Base-by-base conservation (phyloP, 2,329 filamentous ascomycete species). In the Epichloe amarillans region DNA sequence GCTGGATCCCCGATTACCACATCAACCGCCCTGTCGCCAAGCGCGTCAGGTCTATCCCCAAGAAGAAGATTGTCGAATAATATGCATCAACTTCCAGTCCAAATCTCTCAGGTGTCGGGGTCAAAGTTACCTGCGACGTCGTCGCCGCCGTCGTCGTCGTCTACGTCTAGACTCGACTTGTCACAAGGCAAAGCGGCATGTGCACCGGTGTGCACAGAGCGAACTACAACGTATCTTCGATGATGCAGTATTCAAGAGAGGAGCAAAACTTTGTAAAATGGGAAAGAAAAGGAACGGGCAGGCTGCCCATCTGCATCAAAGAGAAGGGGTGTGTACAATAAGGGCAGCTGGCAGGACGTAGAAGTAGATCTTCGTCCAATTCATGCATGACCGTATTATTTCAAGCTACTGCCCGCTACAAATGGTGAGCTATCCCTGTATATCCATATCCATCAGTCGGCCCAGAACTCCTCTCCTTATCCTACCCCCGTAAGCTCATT, bases 1-100 rank as follows among this genome's bases (percentile, higher is more conserved):
- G 84, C 74, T 96, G 91, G 90, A 95, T 96, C 61, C 89, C 90
- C 33, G 81, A 83, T 55, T 82, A 86, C 66, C 90, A 97, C 71
- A 81, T 96, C 68, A 87, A 91, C 74, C 84, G 87, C 60, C 90
- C 91, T 38, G 76, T 85, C 59, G 85, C 80, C 52, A 78, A 78
- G 68, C 77, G 80, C 57, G 76, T 79, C 67, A 83, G 82, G 78
- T 79, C 75, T 57, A 69, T 74, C 57, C 70, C 72, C 53, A 77
- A 76, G 69, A 62, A 59, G 60, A 66, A 65, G 64, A 56, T 55
- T 52, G 57, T 53, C 44, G 63, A 66, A 53, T 66, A 66, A 54
- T 19, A 17, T 42, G 19, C 40, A 14, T 21, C 11, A 21, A 19
- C 12, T 23, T 42, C 1, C 14, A 4, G 17, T 23, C 40, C 15